Conservation (phyloP, 768 basidiomycete genomes). For the Amanita brunnescens region DNA sequence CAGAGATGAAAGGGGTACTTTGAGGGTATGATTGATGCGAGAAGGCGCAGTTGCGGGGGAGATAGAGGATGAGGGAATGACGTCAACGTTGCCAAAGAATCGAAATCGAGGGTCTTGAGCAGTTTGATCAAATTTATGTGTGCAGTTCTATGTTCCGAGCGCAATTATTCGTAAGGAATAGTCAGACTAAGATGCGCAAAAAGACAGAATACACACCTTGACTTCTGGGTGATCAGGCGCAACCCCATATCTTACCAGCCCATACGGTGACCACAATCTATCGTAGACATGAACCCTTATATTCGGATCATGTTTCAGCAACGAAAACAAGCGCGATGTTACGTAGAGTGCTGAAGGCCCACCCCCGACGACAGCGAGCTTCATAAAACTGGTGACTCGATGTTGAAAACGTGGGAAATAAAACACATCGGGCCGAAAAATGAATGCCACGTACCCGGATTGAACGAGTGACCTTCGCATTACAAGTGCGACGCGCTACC, state of each 20-base stretch:
- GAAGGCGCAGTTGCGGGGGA: neutral
- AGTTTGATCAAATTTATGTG: conserved; percentile 83
- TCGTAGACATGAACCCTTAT: conserved; percentile 82
- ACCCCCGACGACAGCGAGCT: conserved; percentile 86
- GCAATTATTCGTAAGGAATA: conserved; percentile 3
- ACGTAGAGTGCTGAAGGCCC: conserved; percentile 98
- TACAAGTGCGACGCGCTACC: conserved; percentile 38
- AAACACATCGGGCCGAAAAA: conserved; percentile 10
- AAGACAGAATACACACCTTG: conserved; percentile 46
- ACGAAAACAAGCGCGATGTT: conserved; percentile 74
- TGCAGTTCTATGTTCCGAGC: conserved; percentile 66
- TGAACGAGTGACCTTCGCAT: conserved; percentile 40
- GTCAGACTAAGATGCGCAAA: conserved; percentile 3
- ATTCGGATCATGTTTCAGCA: conserved; percentile 24
- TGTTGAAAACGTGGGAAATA: neutral
- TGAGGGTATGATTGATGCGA: conserved; percentile 38
- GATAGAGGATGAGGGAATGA: conserved; percentile 25
- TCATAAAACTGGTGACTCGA: conserved; percentile 26
- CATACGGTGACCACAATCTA: conserved; percentile 89
- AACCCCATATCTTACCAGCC: conserved; percentile 91
- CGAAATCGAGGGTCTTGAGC: conserved; percentile 73
- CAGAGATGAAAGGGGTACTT: conserved; percentile 53
- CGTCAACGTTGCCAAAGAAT: conserved; percentile 88
- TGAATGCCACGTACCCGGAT: conserved; percentile 33
- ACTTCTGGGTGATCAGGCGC: conserved; percentile 99